Conservation (phyloP, 1,284 basidiomycete species). For the Sanghuangporus sanghuang region DNA sequence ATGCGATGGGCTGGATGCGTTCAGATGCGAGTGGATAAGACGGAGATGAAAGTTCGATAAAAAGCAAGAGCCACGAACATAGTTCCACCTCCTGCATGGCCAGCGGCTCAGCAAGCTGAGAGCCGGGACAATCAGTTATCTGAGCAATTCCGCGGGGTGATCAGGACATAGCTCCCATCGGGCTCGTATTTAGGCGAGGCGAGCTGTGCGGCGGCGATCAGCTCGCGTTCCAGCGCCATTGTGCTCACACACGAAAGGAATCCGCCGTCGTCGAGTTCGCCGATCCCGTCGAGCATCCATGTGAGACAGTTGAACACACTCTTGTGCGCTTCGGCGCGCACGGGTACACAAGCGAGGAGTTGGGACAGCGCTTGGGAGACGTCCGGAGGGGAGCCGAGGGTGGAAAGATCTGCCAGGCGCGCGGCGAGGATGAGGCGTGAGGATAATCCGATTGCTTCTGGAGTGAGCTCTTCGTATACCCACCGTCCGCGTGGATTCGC, state of each 20-base stretch:
- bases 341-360: conserved; percentile 1
- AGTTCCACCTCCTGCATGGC: neutral
- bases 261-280: conserved; percentile 2
- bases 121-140: conserved; percentile 2
- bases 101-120: neutral
- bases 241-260: neutral
- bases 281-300: conserved; percentile 7
- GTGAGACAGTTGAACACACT: neutral
- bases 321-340: neutral
- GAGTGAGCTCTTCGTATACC: conserved; percentile 4
- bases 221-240: conserved; percentile 4
- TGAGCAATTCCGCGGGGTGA: neutral
- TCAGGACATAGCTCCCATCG: conserved; percentile 4
- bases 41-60: neutral
- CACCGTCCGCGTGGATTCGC: neutral
- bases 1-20: neutral
- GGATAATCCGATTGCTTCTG: neutral
- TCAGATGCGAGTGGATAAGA: neutral
- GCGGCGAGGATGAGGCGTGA: conserved; percentile 2
- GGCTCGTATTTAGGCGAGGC: neutral
- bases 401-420: conserved; percentile 2
- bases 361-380: neutral
- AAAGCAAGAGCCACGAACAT: neutral
- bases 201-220: neutral
- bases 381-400: neutral